Percentiles rank a stretch among this genome's conserved stretches.
These are phyloP conservation scores for Clarireedia monteithiana DNA, from an alignment of 2,329 filamentous ascomycete genomes.

Conservation along the genomic window DNA sequence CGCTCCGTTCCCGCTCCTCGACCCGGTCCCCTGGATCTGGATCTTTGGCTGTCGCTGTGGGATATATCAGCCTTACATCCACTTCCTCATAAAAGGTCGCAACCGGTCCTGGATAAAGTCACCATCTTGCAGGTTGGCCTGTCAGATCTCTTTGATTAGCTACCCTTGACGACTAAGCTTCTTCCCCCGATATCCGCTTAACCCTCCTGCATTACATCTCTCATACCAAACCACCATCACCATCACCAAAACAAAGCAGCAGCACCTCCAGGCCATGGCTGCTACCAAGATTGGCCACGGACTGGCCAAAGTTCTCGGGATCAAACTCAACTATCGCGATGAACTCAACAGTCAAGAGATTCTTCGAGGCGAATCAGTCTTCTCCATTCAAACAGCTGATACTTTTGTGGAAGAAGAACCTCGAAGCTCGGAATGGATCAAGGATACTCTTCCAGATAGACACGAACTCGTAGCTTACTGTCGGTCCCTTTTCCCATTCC, in stretches of 20 bases:
- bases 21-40: background rate
- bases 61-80: slow-evolving; percentile 8
- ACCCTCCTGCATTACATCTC: background rate
- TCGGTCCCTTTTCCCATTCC: slow-evolving; percentile 73
- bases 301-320: slow-evolving; percentile 72
- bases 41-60: background rate
- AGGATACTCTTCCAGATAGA: slow-evolving; percentile 51
- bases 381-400: slow-evolving; percentile 65
- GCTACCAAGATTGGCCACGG: slow-evolving; percentile 56
- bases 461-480: slow-evolving; percentile 52
- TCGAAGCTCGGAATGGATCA: slow-evolving; percentile 64
- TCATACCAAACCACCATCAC: background rate
- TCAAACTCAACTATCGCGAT: slow-evolving; percentile 68
- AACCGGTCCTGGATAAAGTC: slow-evolving; percentile 1
- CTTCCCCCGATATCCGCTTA: background rate
- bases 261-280: slow-evolving; percentile 15
- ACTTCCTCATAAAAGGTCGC: background rate
- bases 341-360: slow-evolving; percentile 45
- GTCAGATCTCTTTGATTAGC: background rate
- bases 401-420: slow-evolving; percentile 80
- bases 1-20: background rate
- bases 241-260: background rate
- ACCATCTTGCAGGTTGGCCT: slow-evolving; percentile 9
- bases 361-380: slow-evolving; percentile 70
- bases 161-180: background rate